Base-by-base conservation (phyloP, 179 eudicot genomes). In the Amaranthus tricolor region DNA sequence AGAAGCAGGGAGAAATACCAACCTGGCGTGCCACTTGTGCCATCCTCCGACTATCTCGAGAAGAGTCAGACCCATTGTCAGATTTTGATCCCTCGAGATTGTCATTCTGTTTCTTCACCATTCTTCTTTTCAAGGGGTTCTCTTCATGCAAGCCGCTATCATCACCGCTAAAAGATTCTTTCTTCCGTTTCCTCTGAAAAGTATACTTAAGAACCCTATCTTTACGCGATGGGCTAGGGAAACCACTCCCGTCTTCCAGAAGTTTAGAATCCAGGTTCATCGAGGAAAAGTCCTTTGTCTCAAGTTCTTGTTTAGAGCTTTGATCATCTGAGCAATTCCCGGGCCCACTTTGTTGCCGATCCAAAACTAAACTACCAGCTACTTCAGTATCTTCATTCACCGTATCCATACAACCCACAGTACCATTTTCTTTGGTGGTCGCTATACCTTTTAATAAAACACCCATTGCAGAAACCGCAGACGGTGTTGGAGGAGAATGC, bases 131-230 rank as follows among this genome's bases (percentile, higher is more conserved):
- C 69, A 45, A 57, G 50, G 79, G 70, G 65, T 49, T 67, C 67
- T 80, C 81, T 72, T 86, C 87, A 53, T 67, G 68, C 61, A 81
- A 66, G 20, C 57, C 72, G 56, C 70, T 80, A 73, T 87, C 79
- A 53, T 82, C 81, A 80, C 72, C 74, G 54, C 72, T 77, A 63
- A 74, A 24, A 17, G 78, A 45, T 47, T 82, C 88, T 78, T 77
- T 86, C 82, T 88, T 91, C 51, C 93, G 79, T 78, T 91, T 91
- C 83, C 96, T 89, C 77, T 86, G 91, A 75, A 89, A 91, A 67
- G 97, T 89, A 80, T 91, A 86, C 82, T 89, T 89, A 71, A 89
- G 83, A 45, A 82, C 69, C 82, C 85, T 87, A 52, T 85, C 90
- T 75, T 75, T 76, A 44, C 75, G 68, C 50, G 84, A 74, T 59